Base-by-base conservation (phyloP, 352 stramenopile genomes). In the Globisporangium polare region DNA sequence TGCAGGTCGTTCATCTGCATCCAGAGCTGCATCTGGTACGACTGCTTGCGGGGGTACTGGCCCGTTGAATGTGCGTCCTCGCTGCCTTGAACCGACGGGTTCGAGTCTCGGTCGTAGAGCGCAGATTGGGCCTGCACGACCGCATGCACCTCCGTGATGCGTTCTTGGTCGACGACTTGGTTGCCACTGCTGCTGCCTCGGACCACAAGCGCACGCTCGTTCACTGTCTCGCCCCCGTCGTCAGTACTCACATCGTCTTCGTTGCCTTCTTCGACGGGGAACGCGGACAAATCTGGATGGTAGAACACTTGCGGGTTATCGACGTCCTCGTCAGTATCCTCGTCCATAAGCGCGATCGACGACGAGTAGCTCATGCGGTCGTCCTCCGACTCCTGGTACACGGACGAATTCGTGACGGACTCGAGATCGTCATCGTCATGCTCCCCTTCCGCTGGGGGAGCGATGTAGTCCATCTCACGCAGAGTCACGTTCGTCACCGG, bases 1-100 rank as follows among this genome's bases (percentile, higher is more conserved):
- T 77, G 82, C 52, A 91, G 65, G 63, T 88, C 77, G 59, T 87
- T 79, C 82, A 91, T 89, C 62, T 88, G 82, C 65, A 80, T 71
- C 69, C 77, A 82, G 45, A 91, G 72, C 67, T 89, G 74, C 65
- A 80, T 76, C 68, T 91, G 77, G 54, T 88, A 86, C 55, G 63
- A 72, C 29, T 69, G 73, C 27, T 70, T 73, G 37, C 74, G 72
- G 9, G 69, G 51, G 26, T 60, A 26, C 12, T 55, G 67, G 31
- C 3, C 12, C 33, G 42, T 27, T 31, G 59, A 53, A 5, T 46
- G 15, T 13, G 66, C 45, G 5, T 66, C 56, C 1, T 56, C 49
- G 8, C 55, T 29, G 24, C 18, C 51, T n/a, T 47, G 7, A 13
- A 24, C 9, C 13, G 46, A 50, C 15, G 15, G 18, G 7, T 24